phyloP scores from a whole-genome alignment of 2,329 filamentous ascomycete genomes.

The Paecilomyces dactylethromorphus region DNA sequence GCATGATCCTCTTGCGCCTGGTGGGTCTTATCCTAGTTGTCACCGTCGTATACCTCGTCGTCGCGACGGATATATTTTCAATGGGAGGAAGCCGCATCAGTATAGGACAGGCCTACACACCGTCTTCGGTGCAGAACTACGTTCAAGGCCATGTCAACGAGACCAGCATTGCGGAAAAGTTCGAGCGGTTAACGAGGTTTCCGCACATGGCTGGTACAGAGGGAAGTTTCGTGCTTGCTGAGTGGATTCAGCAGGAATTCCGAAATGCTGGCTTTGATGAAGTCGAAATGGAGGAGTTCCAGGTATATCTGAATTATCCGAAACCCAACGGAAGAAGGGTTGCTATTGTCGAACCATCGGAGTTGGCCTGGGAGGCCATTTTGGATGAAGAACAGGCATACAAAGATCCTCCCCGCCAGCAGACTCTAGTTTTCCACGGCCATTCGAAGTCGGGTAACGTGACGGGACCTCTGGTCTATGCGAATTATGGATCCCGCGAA shows the following conservation, averaged over 20 bases:
- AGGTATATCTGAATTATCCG: constrained; percentile 91
- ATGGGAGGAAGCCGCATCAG: constrained; percentile 54
- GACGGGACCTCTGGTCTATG: constrained; percentile 80
- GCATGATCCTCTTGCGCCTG: constrained; percentile 64
- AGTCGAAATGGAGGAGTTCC: constrained; percentile 69
- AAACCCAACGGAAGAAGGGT: constrained; percentile 69
- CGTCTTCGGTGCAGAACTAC: constrained; percentile 71
- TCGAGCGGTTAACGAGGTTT: constrained; percentile 72
- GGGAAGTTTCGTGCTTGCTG: constrained; percentile 78
- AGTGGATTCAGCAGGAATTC: constrained; percentile 78
- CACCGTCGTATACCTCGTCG: constrained; percentile 73
- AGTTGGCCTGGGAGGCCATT: constrained; percentile 67
- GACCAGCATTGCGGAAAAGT: constrained; percentile 61
- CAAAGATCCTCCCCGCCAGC: constrained; percentile 54
- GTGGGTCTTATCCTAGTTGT: constrained; percentile 70
- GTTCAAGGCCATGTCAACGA: constrained; percentile 68
- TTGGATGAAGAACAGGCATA: constrained; percentile 76
- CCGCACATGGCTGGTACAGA: constrained; percentile 92
- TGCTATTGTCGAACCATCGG: constrained; percentile 67
- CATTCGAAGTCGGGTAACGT: constrained; percentile 83
- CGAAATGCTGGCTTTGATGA: constrained; percentile 65
- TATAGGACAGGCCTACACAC: constrained; percentile 67
- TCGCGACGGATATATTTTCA: constrained; percentile 77
- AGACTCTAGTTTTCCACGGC: constrained; percentile 79
- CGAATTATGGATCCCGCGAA: constrained; percentile 78